phyloP scores from a whole-genome alignment of 2,329 filamentous ascomycete genomes.

The Daldinia sp. region DNA sequence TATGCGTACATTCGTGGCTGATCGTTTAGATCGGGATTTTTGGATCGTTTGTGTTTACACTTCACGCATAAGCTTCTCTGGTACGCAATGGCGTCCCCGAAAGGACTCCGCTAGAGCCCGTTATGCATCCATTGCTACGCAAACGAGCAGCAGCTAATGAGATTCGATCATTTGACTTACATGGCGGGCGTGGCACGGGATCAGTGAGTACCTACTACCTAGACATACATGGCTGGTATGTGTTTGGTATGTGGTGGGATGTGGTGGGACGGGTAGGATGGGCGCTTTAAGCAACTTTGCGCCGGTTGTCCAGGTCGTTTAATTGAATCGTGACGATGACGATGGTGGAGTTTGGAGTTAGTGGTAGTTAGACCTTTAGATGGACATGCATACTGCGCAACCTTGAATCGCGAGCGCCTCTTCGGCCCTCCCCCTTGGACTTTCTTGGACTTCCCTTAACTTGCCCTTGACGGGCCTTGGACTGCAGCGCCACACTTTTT shows the following conservation, averaged over 20 bases:
- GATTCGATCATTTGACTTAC: constrained; percentile 34
- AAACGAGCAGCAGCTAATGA: constrained; percentile 8
- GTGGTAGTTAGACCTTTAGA: constrained; percentile 16
- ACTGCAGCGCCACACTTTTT: constrained; percentile 10
- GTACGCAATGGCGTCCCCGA: constrained; percentile 14
- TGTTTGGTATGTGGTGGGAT: too few species aligned
- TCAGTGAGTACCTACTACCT: constrained; percentile 19
- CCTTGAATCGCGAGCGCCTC: constrained; percentile 27
- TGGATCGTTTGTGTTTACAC: constrained; percentile 9
- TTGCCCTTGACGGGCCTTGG: background rate
- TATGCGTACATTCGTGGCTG: constrained; percentile 15
- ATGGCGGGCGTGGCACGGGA: constrained; percentile 29
- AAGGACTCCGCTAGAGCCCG: constrained; percentile 12
- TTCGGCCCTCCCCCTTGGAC: constrained; percentile 18
- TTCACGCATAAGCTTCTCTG: constrained; percentile 11
- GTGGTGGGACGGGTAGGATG: constrained; percentile 22
- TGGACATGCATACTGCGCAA: constrained; percentile 27
- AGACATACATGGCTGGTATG: background rate
- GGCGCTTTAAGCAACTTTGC: constrained; percentile 22
- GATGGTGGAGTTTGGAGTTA: constrained; percentile 33
- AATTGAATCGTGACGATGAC: constrained; percentile 37
- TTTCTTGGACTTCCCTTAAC: too few species aligned
- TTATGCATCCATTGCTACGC: constrained; percentile 19
- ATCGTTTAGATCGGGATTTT: too few species aligned
- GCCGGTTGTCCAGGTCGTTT: constrained; percentile 23